Evolutionary conservation across 2,329 filamentous ascomycete genomes (phyloP), one percentile per base, ranked within the genome.

Genomic region (Pseudogymnoascus sp.): DNA sequence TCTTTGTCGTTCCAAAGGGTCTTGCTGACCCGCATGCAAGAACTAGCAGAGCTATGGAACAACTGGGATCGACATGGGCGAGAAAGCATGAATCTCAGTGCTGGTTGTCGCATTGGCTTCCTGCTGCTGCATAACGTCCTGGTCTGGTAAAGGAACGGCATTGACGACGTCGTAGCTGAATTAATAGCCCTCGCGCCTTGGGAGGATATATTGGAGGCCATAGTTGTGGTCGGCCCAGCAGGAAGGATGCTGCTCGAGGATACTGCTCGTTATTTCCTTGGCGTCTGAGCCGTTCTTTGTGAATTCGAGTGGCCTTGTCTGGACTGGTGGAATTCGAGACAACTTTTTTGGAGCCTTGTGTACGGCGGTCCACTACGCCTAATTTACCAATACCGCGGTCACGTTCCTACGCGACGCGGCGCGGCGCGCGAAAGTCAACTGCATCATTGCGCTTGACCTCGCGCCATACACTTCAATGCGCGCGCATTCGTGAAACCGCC

Each of bases 111-210:
- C 35, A 60, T 26, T 40, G 59, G 19, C 21, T 11, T 38, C 38
- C 21, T 37, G 21, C 64, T 35, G 4, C 62, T 61, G n/a, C 66
- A 62, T 33, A 88, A 80, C 0, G 88, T 90, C 64, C 82, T 78
- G 4, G 89, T 91, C 67, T 89, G 87, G 71, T 91, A 91, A 6
- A 92, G 79, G 64, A 91, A 91, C 0, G 88, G 86, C 4, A 86
- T 75, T 13, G 85, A 74, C 6, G 83, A 81, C 78, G 83, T 83
- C 21, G 64, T 71, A 66, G 68, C 68, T 21, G 68, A 64, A n/a
- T 68, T 59, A 19, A 50, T 35, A 33, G 59, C 59, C 40, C 60
- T 64, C 9, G 65, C 60, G 46, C 63, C 60, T 44, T 65, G 64
- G 13, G 38, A 38, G 11, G 65, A 44, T 10, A 44, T 60, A 19